A percentile compares a stretch with the other conserved stretches of the same genome.
phyloP scores from a whole-genome alignment of 1,284 basidiomycete species.

The Bjerkandera adusta region DNA sequence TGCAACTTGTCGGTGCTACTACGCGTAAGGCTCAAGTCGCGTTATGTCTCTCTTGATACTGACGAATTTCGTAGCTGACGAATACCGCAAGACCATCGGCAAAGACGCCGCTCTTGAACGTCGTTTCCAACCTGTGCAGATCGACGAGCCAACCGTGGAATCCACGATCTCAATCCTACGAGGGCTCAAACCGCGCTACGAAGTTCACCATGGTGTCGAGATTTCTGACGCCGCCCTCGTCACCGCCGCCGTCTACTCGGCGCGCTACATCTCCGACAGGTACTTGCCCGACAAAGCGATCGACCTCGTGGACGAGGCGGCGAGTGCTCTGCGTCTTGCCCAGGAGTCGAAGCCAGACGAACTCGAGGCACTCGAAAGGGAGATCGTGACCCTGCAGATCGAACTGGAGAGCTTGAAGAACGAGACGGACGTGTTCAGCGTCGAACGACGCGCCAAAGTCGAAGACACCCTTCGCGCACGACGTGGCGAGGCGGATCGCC shows the following conservation, averaged over 20 bases:
- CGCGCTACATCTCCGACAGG: constrained; percentile 84
- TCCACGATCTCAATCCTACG: constrained; percentile 88
- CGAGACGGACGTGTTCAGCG: constrained; percentile 81
- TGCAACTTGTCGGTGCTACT: constrained; percentile 87
- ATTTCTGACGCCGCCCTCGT: constrained; percentile 88
- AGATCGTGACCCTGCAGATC: constrained; percentile 86
- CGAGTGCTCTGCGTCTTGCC: constrained; percentile 82
- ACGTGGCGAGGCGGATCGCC: constrained; percentile 56
- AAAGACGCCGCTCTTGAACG: constrained; percentile 92
- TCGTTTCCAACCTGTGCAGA: constrained; percentile 85
- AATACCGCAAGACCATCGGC: constrained; percentile 89
- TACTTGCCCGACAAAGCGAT: constrained; percentile 91
- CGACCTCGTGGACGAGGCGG: constrained; percentile 89
- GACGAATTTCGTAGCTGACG: constrained; percentile 56
- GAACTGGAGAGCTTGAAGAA: constrained; percentile 90
- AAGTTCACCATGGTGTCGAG: constrained; percentile 90
- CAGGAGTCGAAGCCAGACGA: constrained; percentile 91
- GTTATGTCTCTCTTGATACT: not conserved
- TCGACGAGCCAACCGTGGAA: constrained; percentile 86
- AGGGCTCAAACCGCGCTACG: constrained; percentile 82
- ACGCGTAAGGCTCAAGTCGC: constrained; percentile 57
- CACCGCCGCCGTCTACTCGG: constrained; percentile 81
- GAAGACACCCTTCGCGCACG: constrained; percentile 62
- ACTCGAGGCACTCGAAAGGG: constrained; percentile 80
- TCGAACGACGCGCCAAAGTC: constrained; percentile 68